phyloP scores from a whole-genome alignment of 148 eudicot genomes.

The Pouteria glomerata region DNA sequence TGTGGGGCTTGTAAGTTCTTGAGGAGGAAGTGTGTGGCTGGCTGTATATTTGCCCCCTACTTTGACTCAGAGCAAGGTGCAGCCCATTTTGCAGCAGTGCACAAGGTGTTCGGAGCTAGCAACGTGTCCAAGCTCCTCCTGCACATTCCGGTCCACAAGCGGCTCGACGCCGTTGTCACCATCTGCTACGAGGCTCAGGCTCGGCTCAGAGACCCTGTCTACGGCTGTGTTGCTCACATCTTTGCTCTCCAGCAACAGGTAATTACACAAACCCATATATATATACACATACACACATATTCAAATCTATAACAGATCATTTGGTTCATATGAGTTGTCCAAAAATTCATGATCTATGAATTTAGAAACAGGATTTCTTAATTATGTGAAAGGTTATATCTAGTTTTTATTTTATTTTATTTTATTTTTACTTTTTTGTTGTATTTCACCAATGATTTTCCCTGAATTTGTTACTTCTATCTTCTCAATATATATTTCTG shows the following conservation, averaged over 20 bases:
- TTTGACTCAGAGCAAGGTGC: slow-evolving; percentile 96
- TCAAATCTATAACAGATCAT: too few species aligned
- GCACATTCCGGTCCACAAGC: slow-evolving; percentile 59
- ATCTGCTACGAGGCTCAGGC: slow-evolving; percentile 97
- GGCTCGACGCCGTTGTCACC: slow-evolving; percentile 88
- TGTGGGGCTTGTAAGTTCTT: slow-evolving; percentile 96
- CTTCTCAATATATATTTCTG: too few species aligned
- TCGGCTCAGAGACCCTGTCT: slow-evolving; percentile 83
- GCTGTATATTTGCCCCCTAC: slow-evolving; percentile 92
- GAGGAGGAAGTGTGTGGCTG: slow-evolving; percentile 76
- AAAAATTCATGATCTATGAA: too few species aligned
- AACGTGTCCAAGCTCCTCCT: slow-evolving; percentile 76
- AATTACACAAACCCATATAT: not conserved
- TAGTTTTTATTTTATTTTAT: too few species aligned
- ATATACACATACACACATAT: not conserved
- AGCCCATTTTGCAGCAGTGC: slow-evolving; percentile 93
- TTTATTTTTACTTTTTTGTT: too few species aligned
- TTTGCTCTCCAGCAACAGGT: slow-evolving; percentile 99
- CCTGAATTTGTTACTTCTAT: not conserved
- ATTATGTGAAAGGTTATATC: too few species aligned
- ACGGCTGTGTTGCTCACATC: slow-evolving; percentile 91
- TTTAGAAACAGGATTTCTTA: too few species aligned
- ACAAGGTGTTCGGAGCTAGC: slow-evolving; percentile 95
- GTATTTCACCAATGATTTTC: slow-evolving; percentile 1
- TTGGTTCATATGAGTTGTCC: too few species aligned